Percentiles rank a stretch among this genome's conserved stretches.
Conservation (phyloP, 2,329 filamentous ascomycete genomes). For the Verticillium zaregamsianum region DNA sequence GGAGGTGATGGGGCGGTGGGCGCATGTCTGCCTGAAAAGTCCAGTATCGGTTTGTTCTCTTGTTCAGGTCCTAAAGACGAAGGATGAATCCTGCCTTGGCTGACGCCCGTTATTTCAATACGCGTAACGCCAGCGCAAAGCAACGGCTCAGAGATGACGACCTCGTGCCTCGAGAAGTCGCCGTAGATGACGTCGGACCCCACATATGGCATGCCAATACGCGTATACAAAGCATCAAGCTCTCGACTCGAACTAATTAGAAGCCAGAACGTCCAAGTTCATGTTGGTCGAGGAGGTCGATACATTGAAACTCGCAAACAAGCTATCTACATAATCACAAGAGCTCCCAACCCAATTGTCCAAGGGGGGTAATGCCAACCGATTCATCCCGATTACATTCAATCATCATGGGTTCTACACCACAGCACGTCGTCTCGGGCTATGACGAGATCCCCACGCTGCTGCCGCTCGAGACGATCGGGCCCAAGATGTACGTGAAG, state of each 20-base stretch:
- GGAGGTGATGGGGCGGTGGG: no score
- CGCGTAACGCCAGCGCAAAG: no score
- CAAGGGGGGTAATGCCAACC: neutral
- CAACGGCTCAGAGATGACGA: no score
- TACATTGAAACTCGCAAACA: neutral
- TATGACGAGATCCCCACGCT: slow-evolving; percentile 2
- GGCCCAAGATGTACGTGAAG: slow-evolving; percentile 5
- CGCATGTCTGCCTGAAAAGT: no score
- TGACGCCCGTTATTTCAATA: no score
- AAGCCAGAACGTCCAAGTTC: neutral
- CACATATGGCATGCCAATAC: neutral
- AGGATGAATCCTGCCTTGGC: no score
- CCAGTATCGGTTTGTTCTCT: no score
- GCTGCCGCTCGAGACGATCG: slow-evolving; percentile 6
- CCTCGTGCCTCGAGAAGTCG: no score
- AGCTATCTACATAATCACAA: neutral
- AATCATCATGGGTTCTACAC: neutral
- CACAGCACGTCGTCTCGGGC: neutral
- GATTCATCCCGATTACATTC: neutral
- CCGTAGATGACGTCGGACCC: neutral
- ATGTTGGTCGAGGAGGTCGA: neutral
- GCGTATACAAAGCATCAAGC: neutral
- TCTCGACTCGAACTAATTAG: neutral
- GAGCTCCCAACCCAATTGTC: neutral
- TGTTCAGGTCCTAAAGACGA: no score